Evolutionary conservation across 345 rosid genomes (phyloP).

Genomic region (Rubroshorea leprosula): DNA sequence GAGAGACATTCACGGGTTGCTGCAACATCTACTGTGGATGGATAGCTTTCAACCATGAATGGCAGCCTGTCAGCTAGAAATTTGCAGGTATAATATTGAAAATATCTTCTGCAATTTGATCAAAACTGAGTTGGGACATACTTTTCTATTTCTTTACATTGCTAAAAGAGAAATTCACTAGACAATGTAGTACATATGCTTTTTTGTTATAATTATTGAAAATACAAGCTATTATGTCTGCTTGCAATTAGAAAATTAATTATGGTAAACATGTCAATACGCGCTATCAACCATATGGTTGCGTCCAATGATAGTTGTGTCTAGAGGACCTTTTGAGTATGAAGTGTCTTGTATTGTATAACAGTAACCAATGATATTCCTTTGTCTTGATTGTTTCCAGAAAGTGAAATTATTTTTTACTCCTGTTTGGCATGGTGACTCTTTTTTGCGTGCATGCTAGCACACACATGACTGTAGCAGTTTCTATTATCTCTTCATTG

Average conservation of each 20-base stretch:
- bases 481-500: neutral
- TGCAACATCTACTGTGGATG: constrained; percentile 76
- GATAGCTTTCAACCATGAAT: constrained; percentile 66
- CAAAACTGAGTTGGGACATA: neutral
- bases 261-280: neutral
- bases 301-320: neutral
- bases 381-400: neutral
- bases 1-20: constrained; percentile 88
- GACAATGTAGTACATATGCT: neutral
- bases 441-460: neutral
- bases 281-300: neutral
- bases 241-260: neutral
- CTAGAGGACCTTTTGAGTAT: neutral
- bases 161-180: neutral
- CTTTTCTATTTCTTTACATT: neutral
- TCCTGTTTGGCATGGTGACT: neutral
- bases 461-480: neutral
- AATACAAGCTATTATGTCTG: neutral
- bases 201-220: neutral
- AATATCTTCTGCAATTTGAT: neutral
- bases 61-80: constrained; percentile 80
- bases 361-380: neutral
- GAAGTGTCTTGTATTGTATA: neutral
- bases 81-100: constrained; percentile 78
- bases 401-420: neutral